phyloP scores from a whole-genome alignment of 352 stramenopile genomes.

The Phytophthora meadii region DNA sequence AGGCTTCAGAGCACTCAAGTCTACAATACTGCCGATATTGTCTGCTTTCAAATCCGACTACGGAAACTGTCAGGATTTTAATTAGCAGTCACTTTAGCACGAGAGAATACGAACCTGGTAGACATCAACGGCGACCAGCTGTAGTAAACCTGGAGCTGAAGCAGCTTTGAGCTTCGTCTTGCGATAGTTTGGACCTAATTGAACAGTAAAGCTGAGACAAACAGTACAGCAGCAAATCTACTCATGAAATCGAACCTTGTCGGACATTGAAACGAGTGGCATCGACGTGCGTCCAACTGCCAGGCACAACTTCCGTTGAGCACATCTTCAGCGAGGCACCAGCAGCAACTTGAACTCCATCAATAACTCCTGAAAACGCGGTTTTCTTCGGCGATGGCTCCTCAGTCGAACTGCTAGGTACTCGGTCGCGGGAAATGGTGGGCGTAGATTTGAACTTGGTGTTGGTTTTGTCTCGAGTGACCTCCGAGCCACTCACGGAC shows the following conservation, averaged over 20 bases:
- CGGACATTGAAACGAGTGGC: slow-evolving; percentile 84
- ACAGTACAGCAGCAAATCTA: not conserved
- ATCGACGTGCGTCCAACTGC: slow-evolving; percentile 72
- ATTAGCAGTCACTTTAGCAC: not conserved
- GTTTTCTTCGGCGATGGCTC: slow-evolving; percentile 2
- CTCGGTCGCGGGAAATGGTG: slow-evolving; percentile 5
- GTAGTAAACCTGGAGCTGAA: slow-evolving; percentile 59
- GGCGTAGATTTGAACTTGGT: slow-evolving; percentile 4
- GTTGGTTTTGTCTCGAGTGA: slow-evolving; percentile 13
- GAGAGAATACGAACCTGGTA: slow-evolving; percentile 51
- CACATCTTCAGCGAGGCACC: slow-evolving; percentile 68
- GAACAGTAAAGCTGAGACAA: not conserved
- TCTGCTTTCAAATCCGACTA: slow-evolving; percentile 78
- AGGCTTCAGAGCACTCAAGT: slow-evolving; percentile 54
- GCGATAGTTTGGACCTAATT: slow-evolving; percentile 73
- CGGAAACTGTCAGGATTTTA: slow-evolving; percentile 6
- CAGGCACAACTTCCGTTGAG: slow-evolving; percentile 39
- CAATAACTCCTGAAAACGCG: slow-evolving; percentile 38
- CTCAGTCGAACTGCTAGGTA: slow-evolving; percentile 8
- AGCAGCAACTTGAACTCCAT: slow-evolving; percentile 52
- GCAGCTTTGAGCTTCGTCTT: slow-evolving; percentile 77
- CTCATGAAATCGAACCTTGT: slow-evolving; percentile 45
- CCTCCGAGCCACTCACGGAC: slow-evolving; percentile 5
- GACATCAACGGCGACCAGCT: slow-evolving; percentile 78
- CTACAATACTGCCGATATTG: slow-evolving; percentile 75